Conservation (phyloP, 768 basidiomycete species). For the Termitomyces sp. region DNA sequence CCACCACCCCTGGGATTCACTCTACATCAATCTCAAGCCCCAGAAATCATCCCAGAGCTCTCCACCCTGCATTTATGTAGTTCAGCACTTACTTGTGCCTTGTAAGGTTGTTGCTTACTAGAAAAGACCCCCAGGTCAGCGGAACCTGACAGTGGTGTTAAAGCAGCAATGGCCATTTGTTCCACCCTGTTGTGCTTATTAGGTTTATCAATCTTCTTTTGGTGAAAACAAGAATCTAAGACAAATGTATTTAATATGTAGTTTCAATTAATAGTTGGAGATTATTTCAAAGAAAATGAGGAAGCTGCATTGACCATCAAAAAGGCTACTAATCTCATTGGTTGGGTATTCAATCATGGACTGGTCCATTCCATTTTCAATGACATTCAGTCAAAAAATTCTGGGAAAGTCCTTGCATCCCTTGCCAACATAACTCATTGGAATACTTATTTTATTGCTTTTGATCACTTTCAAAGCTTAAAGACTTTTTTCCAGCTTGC, state of each 20-base stretch:
- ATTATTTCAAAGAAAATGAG: conserved; percentile 19
- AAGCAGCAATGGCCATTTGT: conserved; percentile 17
- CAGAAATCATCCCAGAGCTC: too few relatives aligned
- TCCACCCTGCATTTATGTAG: too few relatives aligned
- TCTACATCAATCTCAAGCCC: too few relatives aligned
- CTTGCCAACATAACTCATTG: too few relatives aligned
- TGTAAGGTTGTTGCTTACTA: too few relatives aligned
- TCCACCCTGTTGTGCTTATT: conserved; percentile 19
- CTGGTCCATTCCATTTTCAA: conserved; percentile 22
- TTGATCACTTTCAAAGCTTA: conserved; percentile 12
- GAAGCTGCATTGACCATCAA: conserved; percentile 17
- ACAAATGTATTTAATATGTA: conserved; percentile 1
- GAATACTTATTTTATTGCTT: too few relatives aligned
- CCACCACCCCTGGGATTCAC: too few relatives aligned
- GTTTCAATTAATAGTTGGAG: conserved; percentile 19
- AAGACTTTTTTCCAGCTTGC: conserved; percentile 14
- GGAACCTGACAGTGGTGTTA: too few relatives aligned
- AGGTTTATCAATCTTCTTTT: conserved; percentile 11
- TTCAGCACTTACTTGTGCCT: too few relatives aligned
- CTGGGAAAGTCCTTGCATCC: not conserved
- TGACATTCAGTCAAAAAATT: conserved; percentile 12
- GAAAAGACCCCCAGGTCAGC: too few relatives aligned
- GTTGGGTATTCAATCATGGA: conserved; percentile 22
- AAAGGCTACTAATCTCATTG: conserved; percentile 20
- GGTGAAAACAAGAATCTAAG: not conserved